phyloP scores from a whole-genome alignment of 352 stramenopile species.

The Saprolegnia parasitica region DNA sequence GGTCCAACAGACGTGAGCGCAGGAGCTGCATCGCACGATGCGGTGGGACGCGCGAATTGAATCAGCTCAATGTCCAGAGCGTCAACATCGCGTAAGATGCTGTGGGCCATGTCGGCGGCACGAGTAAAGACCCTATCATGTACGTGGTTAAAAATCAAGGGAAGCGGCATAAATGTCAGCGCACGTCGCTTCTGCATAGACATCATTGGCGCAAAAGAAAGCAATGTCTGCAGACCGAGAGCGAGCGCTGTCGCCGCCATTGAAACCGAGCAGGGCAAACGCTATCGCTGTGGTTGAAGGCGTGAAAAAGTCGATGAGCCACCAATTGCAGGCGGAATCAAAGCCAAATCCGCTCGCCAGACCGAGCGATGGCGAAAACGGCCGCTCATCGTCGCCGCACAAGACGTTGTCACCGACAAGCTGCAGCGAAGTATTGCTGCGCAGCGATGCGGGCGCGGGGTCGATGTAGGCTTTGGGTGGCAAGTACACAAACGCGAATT shows the following conservation, averaged over 20 bases:
- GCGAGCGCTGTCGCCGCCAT: neutral
- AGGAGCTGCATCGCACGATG: neutral
- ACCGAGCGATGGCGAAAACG: neutral
- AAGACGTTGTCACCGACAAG: constrained; percentile 10
- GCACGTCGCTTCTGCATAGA: constrained; percentile 9
- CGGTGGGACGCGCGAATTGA: neutral
- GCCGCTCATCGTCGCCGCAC: constrained; percentile 10
- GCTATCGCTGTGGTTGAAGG: neutral
- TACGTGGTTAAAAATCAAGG: neutral
- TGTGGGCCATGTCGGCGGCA: neutral
- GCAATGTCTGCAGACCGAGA: neutral
- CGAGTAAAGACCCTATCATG: neutral
- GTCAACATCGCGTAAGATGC: neutral
- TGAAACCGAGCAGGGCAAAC: constrained; percentile 9
- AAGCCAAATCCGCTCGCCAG: neutral
- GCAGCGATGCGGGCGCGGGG: neutral
- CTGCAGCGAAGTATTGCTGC: neutral
- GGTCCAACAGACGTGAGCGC: neutral
- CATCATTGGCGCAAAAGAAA: constrained; percentile 4
- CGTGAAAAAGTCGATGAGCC: neutral
- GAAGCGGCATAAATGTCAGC: neutral
- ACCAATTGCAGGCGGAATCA: neutral
- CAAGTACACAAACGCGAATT: neutral
- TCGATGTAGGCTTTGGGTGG: constrained; percentile 3
- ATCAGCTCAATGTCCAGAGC: constrained; percentile 1